Evolutionary conservation across 257 asterid genomes (phyloP).

Genomic region (Nemophila menziesii): DNA sequence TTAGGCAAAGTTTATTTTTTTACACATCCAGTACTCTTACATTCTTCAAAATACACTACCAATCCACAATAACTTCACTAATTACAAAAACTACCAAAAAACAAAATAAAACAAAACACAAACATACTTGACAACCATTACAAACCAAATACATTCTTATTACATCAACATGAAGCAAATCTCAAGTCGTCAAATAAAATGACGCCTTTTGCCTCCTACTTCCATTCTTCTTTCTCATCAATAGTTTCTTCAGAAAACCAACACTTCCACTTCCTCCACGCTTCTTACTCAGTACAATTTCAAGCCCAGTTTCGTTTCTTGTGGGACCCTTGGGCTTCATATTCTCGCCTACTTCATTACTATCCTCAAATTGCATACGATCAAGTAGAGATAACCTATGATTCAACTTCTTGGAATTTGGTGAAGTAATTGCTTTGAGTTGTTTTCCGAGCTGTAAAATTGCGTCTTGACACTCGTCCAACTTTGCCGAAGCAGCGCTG

Average conservation of each 20-base stretch:
- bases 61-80: background rate
- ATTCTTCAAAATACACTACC: background rate
- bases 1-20: too few relatives aligned
- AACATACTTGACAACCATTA: conserved; percentile 6
- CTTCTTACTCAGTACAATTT: conserved; percentile 35
- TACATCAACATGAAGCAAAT: conserved; percentile 6
- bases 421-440: conserved; percentile 43
- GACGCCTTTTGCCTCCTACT: conserved; percentile 30
- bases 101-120: background rate
- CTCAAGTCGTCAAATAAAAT: conserved; percentile 30
- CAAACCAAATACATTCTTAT: conserved; percentile 12
- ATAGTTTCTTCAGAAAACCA: conserved; percentile 55
- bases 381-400: conserved; percentile 64
- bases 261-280: conserved; percentile 41
- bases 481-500: conserved; percentile 56
- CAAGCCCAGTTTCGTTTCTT: conserved; percentile 35
- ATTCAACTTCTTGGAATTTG: conserved; percentile 23
- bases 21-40: background rate
- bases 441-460: conserved; percentile 65
- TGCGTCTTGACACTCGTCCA: conserved; percentile 74
- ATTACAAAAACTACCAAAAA: background rate
- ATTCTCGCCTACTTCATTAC: conserved; percentile 8
- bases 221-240: conserved; percentile 48
- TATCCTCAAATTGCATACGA: conserved; percentile 53
- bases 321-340: conserved; percentile 11